These are phyloP conservation scores for Maudiozyma saulgeensis DNA, from an alignment of 805 yeast species.

Conservation along the genomic window DNA sequence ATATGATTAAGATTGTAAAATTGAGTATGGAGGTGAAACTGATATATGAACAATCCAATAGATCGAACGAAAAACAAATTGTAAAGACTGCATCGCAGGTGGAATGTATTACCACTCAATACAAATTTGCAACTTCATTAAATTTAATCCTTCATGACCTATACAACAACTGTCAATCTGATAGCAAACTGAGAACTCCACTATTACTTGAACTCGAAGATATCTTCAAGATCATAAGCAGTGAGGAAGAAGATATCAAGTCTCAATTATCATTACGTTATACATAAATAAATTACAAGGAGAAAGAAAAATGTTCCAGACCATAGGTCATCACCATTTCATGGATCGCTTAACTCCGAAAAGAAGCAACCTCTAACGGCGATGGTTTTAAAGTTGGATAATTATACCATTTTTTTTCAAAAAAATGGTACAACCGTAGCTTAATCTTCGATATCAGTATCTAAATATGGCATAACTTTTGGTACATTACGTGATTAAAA, in stretches of 20 bases:
- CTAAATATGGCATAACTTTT: not conserved
- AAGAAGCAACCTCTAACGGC: constrained; percentile 86
- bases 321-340: constrained; percentile 95
- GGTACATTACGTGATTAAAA: not conserved
- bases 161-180: constrained; percentile 9
- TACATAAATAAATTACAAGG: constrained; percentile 5
- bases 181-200: not conserved
- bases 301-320: constrained; percentile 47
- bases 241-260: constrained; percentile 21
- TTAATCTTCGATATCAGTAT: constrained; percentile 9
- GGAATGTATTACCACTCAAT: constrained; percentile 10
- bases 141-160: constrained; percentile 19
- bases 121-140: constrained; percentile 22
- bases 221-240: constrained; percentile 10
- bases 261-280: constrained; percentile 22
- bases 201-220: constrained; percentile 10
- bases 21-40: constrained; percentile 20
- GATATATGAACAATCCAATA: not conserved
- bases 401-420: not conserved
- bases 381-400: constrained; percentile 91
- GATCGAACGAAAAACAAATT: not conserved
- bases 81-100: constrained; percentile 2
- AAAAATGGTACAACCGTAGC: constrained; percentile 1
- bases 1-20: constrained; percentile 18
- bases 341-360: constrained; percentile 61